A percentile compares a stretch with the other conserved stretches of the same genome.
Conservation (phyloP, 257 asterid genomes). For the Henckelia pumila region DNA sequence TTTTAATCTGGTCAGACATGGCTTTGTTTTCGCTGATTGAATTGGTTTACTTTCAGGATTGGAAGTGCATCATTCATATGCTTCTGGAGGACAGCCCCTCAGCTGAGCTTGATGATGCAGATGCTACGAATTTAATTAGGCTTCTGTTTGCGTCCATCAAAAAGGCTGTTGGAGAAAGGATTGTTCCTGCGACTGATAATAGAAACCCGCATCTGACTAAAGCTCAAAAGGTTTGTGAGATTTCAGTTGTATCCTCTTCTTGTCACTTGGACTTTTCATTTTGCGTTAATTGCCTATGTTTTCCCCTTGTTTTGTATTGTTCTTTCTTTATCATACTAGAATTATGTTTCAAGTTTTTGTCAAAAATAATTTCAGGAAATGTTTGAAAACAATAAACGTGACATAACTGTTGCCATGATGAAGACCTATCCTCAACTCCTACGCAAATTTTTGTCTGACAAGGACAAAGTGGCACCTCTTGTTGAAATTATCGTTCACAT, state of each 20-base stretch:
- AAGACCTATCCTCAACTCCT: slow-evolving; percentile 80
- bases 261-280: slow-evolving; percentile 11
- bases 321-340: slow-evolving; percentile 1
- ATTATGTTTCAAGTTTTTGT: slow-evolving; percentile 21
- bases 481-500: slow-evolving; percentile 69
- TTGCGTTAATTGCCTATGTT: neutral
- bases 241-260: slow-evolving; percentile 13
- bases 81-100: slow-evolving; percentile 77
- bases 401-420: slow-evolving; percentile 83
- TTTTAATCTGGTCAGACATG: slow-evolving; percentile 25
- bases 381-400: slow-evolving; percentile 62
- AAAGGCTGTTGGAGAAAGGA: slow-evolving; percentile 95
- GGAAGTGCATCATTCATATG: slow-evolving; percentile 87
- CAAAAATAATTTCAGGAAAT: slow-evolving; percentile 51
- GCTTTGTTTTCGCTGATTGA: slow-evolving; percentile 18
- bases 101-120: slow-evolving; percentile 77
- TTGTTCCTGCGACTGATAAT: slow-evolving; percentile 86
- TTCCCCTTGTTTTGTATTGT: slow-evolving; percentile 1
- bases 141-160: slow-evolving; percentile 80
- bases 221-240: slow-evolving; percentile 66
- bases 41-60: slow-evolving; percentile 58
- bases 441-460: slow-evolving; percentile 86
- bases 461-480: slow-evolving; percentile 73
- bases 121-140: slow-evolving; percentile 88
- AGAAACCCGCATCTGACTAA: slow-evolving; percentile 70